phyloP scores from a whole-genome alignment of 495 filamentous ascomycete genomes.

The Penicillium psychrofluorescens region DNA sequence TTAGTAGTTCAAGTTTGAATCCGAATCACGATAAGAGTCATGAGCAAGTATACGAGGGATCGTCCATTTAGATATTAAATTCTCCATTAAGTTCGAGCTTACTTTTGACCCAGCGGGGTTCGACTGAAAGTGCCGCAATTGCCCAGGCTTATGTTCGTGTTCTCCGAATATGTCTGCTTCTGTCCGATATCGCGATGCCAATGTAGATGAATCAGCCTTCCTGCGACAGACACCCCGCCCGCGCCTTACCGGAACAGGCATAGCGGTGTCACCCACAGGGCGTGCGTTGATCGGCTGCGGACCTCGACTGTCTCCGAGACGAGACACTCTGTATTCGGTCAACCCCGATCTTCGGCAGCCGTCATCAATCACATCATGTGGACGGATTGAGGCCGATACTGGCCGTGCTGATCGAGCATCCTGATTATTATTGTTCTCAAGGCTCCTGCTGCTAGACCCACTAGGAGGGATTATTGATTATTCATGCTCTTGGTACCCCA shows the following conservation, averaged over 20 bases:
- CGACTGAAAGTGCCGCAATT: too few relatives aligned
- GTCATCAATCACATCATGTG: too few relatives aligned
- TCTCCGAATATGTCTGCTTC: neutral
- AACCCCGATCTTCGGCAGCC: too few relatives aligned
- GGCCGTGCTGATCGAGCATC: too few relatives aligned
- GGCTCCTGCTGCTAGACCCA: constrained; percentile 12
- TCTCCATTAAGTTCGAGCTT: too few relatives aligned
- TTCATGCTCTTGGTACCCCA: constrained; percentile 26
- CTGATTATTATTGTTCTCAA: neutral
- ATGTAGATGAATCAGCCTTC: constrained; percentile 4
- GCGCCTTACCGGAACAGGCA: constrained; percentile 16
- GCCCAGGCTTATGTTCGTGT: too few relatives aligned
- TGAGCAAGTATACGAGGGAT: too few relatives aligned
- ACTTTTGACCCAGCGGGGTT: too few relatives aligned
- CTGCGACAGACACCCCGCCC: neutral
- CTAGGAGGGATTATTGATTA: constrained; percentile 8
- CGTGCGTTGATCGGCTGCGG: constrained; percentile 16
- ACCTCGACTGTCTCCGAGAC: constrained; percentile 3
- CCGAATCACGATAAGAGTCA: too few relatives aligned
- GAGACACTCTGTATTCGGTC: neutral
- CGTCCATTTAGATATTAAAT: too few relatives aligned
- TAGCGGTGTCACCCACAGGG: constrained; percentile 33
- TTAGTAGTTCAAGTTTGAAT: too few relatives aligned
- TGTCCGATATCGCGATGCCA: constrained; percentile 12
- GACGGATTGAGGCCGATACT: too few relatives aligned